A percentile compares a stretch with the other conserved stretches of the same genome.
Conservation (phyloP, 75 land plant species). For the Chamaecyparis obtusa region DNA sequence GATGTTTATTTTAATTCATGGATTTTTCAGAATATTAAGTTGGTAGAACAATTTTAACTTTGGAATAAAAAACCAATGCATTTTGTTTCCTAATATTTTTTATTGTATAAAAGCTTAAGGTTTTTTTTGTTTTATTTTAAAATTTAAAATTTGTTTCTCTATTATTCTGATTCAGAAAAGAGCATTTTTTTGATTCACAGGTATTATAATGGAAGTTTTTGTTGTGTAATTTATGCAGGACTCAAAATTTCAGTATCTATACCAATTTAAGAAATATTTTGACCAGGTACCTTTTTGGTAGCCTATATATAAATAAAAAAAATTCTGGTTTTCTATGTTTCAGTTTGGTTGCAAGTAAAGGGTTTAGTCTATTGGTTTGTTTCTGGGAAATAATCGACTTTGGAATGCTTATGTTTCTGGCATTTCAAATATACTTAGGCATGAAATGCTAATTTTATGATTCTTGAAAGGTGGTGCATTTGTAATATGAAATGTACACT, state of each 20-base stretch:
- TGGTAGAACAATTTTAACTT: neutral
- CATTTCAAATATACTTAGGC: neutral
- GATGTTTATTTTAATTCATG: neutral
- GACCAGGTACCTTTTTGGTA: conserved; percentile 41
- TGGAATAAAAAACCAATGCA: neutral
- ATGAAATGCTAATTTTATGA: neutral
- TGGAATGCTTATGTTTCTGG: neutral
- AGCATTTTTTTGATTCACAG: neutral
- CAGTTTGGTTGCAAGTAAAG: neutral
- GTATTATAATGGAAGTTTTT: neutral
- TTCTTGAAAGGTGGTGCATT: neutral
- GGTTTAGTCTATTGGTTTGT: neutral
- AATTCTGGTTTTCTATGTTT: neutral
- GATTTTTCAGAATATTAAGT: neutral
- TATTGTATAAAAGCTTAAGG: neutral
- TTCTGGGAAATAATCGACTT: neutral
- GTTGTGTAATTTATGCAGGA: conserved; percentile 39
- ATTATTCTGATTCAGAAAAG: neutral
- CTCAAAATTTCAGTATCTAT: conserved; percentile 72
- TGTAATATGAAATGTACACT: neutral
- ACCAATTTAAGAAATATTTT: conserved; percentile 82
- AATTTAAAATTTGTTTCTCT: no score
- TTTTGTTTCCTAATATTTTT: neutral
- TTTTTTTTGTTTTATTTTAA: neutral
- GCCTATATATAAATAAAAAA: neutral